Conservation (phyloP, 2,329 filamentous ascomycete genomes). For the Colletotrichum cereale region DNA sequence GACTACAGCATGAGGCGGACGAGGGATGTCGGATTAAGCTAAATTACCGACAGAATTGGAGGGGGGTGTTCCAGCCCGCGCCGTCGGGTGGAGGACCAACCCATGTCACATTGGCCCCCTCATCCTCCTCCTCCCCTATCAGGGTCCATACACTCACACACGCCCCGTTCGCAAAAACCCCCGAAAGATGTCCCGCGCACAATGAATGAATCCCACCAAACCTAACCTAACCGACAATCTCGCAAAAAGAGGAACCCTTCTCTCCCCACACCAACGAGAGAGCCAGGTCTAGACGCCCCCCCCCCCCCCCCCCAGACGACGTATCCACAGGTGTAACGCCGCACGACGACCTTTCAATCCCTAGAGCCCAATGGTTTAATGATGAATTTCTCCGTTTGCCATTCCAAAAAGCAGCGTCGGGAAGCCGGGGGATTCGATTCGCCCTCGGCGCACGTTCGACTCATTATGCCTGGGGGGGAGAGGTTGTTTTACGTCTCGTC, state of each 20-base stretch:
- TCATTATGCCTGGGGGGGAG: too few species aligned
- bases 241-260: background rate
- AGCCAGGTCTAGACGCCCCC: fast-evolving
- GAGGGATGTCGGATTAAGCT: conserved; percentile 12
- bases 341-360: too few species aligned
- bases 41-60: background rate
- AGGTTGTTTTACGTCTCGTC: too few species aligned
- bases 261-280: background rate
- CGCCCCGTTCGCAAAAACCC: background rate
- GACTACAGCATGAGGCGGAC: too few species aligned
- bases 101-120: background rate
- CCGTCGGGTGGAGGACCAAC: background rate
- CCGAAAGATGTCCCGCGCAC: background rate
- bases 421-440: conserved; percentile 25
- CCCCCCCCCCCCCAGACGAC: too few species aligned
- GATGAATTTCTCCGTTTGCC: conserved; percentile 25
- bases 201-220: background rate
- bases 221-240: background rate
- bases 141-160: background rate
- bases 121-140: background rate
- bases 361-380: conserved; percentile 22
- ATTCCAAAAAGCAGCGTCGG: conserved; percentile 12
- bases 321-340: background rate
- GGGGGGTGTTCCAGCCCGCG: background rate
- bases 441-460: conserved; percentile 20